Evolutionary conservation across 148 eudicot genomes (phyloP).

Genomic region (Nepenthes gracilis): DNA sequence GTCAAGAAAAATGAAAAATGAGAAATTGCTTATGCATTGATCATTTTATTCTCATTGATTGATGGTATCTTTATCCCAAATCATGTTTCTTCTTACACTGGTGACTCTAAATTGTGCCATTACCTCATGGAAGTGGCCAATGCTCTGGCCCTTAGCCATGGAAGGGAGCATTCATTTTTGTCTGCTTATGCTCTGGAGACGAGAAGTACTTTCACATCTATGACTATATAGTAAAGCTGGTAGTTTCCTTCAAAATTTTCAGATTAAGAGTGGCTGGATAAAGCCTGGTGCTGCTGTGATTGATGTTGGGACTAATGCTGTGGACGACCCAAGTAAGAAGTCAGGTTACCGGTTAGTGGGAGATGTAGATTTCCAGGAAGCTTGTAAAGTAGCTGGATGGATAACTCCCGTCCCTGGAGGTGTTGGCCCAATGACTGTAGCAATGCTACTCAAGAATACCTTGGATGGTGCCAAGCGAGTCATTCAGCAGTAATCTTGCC

Average conservation of each 20-base stretch:
- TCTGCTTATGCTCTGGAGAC: background rate
- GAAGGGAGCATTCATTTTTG: background rate
- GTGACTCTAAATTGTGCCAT: no score
- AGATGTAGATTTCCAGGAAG: slow-evolving; percentile 83
- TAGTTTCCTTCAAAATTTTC: slow-evolving; percentile 5
- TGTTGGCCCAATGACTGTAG: slow-evolving; percentile 98
- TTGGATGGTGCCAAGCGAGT: slow-evolving; percentile 93
- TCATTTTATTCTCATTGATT: no score
- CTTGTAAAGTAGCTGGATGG: slow-evolving; percentile 84
- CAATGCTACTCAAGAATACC: slow-evolving; percentile 95
- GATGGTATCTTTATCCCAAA: no score
- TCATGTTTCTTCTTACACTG: no score
- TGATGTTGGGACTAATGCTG: slow-evolving; percentile 90
- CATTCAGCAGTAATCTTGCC: slow-evolving; percentile 31
- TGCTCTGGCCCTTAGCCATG: background rate
- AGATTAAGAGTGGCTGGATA: slow-evolving; percentile 94
- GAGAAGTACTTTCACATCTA: background rate
- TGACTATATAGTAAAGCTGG: background rate
- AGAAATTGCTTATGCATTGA: no score
- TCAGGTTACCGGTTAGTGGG: slow-evolving; percentile 91
- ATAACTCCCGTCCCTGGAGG: slow-evolving; percentile 99
- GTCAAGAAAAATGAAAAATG: no score
- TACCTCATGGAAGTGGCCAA: background rate
- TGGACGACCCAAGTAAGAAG: slow-evolving; percentile 78
- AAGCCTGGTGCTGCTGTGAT: slow-evolving; percentile 98